Conservation (phyloP, 169 alveolate species). For the Neospora caninum region DNA sequence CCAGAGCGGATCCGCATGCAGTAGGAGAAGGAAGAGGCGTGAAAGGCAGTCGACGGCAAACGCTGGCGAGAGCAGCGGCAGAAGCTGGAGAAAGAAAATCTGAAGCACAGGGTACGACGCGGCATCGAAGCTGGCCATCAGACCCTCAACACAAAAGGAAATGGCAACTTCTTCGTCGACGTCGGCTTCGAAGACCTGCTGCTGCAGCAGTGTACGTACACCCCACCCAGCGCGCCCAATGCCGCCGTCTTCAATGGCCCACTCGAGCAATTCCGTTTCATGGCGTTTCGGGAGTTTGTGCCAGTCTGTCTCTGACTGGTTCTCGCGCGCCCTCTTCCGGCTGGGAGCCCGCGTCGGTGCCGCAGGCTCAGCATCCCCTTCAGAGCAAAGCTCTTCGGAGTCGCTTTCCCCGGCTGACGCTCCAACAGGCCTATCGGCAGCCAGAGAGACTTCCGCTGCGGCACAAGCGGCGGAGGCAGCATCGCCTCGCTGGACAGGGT, state of each 20-base stretch:
- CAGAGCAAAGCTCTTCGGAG: too few species aligned
- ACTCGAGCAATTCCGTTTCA: background rate
- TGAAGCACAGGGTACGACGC: background rate
- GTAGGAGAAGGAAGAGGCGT: background rate
- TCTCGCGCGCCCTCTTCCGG: background rate
- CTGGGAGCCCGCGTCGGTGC: too few species aligned
- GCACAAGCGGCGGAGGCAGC: too few species aligned
- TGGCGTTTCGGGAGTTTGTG: background rate
- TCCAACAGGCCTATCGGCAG: too few species aligned
- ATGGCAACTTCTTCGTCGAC: background rate
- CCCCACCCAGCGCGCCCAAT: background rate
- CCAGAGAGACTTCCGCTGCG: too few species aligned
- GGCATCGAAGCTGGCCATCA: constrained; percentile 5
- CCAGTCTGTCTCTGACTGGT: background rate
- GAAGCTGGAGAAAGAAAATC: constrained; percentile 10
- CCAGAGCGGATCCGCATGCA: background rate
- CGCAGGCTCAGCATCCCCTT: too few species aligned
- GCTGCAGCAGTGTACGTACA: constrained; percentile 41
- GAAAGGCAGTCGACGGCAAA: constrained; percentile 1
- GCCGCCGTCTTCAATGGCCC: background rate
- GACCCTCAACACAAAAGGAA: constrained; percentile 32
- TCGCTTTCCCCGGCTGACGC: background rate
- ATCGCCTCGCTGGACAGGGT: too few species aligned
- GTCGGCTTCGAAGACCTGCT: constrained; percentile 30
- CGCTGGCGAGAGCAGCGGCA: constrained; percentile 1